Base-by-base conservation (phyloP, 164 flowering plant species). In the Piper betle region DNA sequence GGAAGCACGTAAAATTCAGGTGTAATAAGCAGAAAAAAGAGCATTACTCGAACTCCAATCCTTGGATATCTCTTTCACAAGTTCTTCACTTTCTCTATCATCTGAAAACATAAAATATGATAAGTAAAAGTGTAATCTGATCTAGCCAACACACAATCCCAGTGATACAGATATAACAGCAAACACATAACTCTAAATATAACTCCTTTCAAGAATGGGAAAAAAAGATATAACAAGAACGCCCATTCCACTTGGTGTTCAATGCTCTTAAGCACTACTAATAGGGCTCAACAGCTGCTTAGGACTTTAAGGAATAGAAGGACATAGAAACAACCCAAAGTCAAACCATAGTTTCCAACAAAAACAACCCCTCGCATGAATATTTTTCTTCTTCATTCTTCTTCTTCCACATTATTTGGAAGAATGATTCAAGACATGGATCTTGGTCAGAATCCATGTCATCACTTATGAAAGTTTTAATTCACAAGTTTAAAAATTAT, bases 11-110 rank as follows among this genome's bases (percentile, higher is more conserved):
- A 52, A 57, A 61, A 55, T 13, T 25, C 33, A 25, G 33, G 33
- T 25, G 33, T 25, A 25, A 25, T 25, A 25, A 0, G 9, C 39
- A 16, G 48, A 10, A 5, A 13, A 48, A 55, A 59, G 53, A 62
- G 12, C 66, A 67, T 25, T 84, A 89, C 98, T 81, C 63, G 93
- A 68, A 71, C 75, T 89, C 98, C 98, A 92, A 67, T 92, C 98
- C 77, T 89, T 88, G 5, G 96, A 87, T 19, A 92, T 81, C 70
- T 92, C 98, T 75, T 58, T 84, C 6, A 88, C 86, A 71, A 92
- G 96, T 68, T 85, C 74, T 74, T 92, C 98, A 69, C 91, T 80
- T 72, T 92, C 96, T 69, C 79, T 84, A 74, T 92, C 96, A 38
- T 89, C 98, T 89, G 76, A 66, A 70, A 25, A 42, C 48, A 55